Conservation (phyloP, 495 filamentous ascomycete species). For the Hypoxylon cercidicola region DNA sequence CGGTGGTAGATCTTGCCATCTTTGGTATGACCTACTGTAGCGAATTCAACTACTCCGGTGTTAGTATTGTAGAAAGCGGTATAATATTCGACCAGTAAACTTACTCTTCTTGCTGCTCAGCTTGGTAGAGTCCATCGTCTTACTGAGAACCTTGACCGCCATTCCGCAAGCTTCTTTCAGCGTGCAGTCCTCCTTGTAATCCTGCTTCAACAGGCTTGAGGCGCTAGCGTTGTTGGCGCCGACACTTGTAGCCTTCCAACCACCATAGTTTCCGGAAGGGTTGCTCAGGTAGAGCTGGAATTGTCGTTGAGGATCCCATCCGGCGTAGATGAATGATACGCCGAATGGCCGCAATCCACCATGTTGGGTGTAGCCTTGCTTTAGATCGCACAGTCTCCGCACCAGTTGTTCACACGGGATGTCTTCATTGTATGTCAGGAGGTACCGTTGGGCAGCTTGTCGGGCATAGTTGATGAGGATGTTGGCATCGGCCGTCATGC, state of each 20-base stretch:
- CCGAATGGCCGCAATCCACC: conserved; percentile 97
- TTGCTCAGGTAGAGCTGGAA: conserved; percentile 99
- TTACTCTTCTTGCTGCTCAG: conserved; percentile 98
- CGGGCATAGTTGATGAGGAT: conserved; percentile 99
- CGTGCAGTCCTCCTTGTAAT: conserved; percentile 97
- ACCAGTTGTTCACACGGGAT: conserved; percentile 99
- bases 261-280: conserved; percentile 98
- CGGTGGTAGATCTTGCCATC: conserved; percentile 97
- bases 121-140: conserved; percentile 99
- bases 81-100: conserved; percentile 8
- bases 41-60: conserved; percentile 84
- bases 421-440: conserved; percentile 99
- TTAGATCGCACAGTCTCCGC: conserved; percentile 94
- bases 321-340: conserved; percentile 99
- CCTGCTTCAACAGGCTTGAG: conserved; percentile 97
- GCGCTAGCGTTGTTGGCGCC: conserved; percentile 98
- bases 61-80: conserved; percentile 48
- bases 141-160: conserved; percentile 98
- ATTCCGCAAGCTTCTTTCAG: conserved; percentile 96
- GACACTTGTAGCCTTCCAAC: conserved; percentile 98
- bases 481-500: conserved; percentile 99
- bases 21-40: conserved; percentile 95
- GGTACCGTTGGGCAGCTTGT: conserved; percentile 94
- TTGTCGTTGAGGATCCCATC: conserved; percentile 91
- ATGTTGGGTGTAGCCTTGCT: conserved; percentile 99